Evolutionary conservation across 352 stramenopile genomes (phyloP).

Genomic region (Phytophthora litchii): DNA sequence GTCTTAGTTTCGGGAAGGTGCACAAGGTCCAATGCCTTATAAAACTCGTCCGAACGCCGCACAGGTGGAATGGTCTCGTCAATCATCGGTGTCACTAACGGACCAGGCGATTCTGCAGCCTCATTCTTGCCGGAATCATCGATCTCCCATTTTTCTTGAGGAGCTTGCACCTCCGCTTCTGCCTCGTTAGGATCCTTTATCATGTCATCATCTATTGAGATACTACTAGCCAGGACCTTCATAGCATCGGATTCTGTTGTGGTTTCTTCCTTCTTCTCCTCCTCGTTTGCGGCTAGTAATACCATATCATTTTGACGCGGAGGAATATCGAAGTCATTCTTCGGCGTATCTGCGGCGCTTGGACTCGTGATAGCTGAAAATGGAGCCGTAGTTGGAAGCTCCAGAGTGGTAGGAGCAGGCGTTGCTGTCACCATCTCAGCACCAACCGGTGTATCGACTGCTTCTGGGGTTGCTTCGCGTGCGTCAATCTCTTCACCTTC

Average conservation of each 20-base stretch:
- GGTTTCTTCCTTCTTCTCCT: constrained; percentile 4
- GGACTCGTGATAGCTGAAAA: constrained; percentile 1
- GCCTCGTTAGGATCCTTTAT: constrained; percentile 19
- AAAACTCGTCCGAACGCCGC: constrained; percentile 22
- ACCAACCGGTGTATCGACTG: background rate
- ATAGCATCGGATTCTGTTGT: background rate
- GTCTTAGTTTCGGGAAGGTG: constrained; percentile 22
- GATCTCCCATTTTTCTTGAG: constrained; percentile 25
- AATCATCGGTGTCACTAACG: background rate
- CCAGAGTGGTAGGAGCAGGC: background rate
- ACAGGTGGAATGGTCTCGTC: constrained; percentile 17
- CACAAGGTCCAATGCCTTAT: constrained; percentile 31
- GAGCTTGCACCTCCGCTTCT: constrained; percentile 22
- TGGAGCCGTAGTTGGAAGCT: background rate
- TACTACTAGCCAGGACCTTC: constrained; percentile 1
- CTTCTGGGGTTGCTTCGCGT: constrained; percentile 4
- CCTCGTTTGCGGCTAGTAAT: background rate
- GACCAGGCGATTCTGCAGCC: constrained; percentile 3
- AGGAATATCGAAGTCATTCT: constrained; percentile 5
- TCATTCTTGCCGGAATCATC: constrained; percentile 10
- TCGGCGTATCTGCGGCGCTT: background rate
- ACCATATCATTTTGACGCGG: constrained; percentile 14
- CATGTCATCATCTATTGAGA: background rate
- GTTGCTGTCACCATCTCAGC: background rate
- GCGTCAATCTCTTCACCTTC: constrained; percentile 1